These are phyloP conservation scores for Tardiomyces digboiensis DNA, from an alignment of 1,139 yeast species.

Conservation along the genomic window DNA sequence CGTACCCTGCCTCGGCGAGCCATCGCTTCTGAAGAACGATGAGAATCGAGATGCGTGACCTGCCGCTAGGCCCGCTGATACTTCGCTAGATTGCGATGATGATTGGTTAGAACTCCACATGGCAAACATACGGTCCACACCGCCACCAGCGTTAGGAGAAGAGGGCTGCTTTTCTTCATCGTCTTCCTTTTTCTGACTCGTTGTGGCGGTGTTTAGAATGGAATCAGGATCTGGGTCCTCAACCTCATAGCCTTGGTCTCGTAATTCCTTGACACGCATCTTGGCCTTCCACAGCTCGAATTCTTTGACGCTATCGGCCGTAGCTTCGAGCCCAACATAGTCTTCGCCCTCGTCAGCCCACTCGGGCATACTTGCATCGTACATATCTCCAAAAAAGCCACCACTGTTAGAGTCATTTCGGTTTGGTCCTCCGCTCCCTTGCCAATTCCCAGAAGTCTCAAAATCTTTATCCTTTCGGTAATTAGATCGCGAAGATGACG, in stretches of 20 bases:
- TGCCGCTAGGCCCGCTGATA: not conserved
- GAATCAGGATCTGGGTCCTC: not conserved
- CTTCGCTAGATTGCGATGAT: not conserved
- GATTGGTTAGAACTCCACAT: not conserved
- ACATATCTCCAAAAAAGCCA: not conserved
- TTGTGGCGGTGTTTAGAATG: not conserved
- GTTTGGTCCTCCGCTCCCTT: not conserved
- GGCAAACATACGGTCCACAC: not conserved
- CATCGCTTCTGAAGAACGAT: slow-evolving; percentile 6
- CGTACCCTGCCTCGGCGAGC: not conserved
- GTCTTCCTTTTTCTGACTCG: not conserved
- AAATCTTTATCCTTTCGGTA: not conserved
- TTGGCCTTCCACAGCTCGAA: slow-evolving; percentile 1
- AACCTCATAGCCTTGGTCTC: not conserved
- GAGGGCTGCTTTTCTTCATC: not conserved
- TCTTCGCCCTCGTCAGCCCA: not conserved
- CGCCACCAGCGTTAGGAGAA: not conserved
- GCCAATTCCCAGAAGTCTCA: not conserved
- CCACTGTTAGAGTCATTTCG: not conserved
- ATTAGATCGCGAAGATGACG: not conserved
- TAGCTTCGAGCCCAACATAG: not conserved
- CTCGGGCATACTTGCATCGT: not conserved
- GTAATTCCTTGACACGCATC: not conserved
- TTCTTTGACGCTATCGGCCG: not conserved
- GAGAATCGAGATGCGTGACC: slow-evolving; percentile 11